A percentile compares a stretch with the other conserved stretches of the same genome.
phyloP scores from a whole-genome alignment of 2,329 filamentous ascomycete genomes.

The Penicillium sp. region DNA sequence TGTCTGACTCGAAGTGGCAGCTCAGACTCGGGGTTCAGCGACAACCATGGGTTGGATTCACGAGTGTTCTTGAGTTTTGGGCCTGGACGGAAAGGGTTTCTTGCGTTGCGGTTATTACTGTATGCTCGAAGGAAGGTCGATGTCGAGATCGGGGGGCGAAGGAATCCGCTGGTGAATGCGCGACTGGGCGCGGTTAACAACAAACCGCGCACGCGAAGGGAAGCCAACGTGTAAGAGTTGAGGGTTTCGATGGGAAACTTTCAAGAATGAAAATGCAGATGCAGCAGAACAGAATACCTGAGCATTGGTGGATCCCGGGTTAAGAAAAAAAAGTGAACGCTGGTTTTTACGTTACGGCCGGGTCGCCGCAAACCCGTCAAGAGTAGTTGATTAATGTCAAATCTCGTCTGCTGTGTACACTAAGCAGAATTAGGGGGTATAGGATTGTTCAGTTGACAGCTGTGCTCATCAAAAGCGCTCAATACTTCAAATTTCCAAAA shows the following conservation, averaged over 20 bases:
- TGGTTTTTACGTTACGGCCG: constrained; percentile 2
- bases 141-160: constrained; percentile 9
- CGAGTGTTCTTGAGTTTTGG: not conserved
- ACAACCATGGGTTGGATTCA: too few relatives aligned
- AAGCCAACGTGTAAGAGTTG: constrained; percentile 38
- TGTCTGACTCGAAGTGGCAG: constrained; percentile 7
- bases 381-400: too few relatives aligned
- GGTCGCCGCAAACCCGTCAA: not conserved
- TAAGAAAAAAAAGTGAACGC: not conserved
- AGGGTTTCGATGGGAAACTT: not conserved
- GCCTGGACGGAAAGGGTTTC: not conserved
- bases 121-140: constrained; percentile 9
- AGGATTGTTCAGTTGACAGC: too few relatives aligned
- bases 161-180: constrained; percentile 21
- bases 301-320: constrained; percentile 1
- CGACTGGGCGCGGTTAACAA: constrained; percentile 30
- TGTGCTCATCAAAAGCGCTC: too few relatives aligned
- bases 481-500: too few relatives aligned
- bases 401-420: too few relatives aligned
- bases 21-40: not conserved
- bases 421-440: too few relatives aligned
- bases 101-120: constrained; percentile 5
- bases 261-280: not conserved
- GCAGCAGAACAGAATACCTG: not conserved
- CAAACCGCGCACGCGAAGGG: constrained; percentile 30